Evolutionary conservation across 805 yeast species (phyloP).

Genomic region (Wilhelminamyces savonicus): DNA sequence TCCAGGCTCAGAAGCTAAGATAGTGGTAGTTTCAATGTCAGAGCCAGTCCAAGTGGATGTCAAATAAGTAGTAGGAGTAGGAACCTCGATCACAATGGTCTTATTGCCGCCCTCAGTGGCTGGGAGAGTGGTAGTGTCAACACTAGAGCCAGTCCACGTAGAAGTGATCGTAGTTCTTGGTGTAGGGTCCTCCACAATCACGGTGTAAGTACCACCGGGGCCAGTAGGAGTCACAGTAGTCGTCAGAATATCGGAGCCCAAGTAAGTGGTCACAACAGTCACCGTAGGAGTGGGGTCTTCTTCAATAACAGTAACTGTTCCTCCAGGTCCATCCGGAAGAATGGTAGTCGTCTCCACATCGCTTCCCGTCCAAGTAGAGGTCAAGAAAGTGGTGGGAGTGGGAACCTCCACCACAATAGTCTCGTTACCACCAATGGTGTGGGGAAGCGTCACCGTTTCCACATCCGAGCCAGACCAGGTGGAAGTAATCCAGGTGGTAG

Average conservation of each 20-base stretch:
- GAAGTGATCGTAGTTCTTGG: constrained; percentile 6
- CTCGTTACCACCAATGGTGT: constrained; percentile 2
- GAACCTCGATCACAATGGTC: constrained; percentile 11
- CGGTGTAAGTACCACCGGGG: constrained; percentile 12
- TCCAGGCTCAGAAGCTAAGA: constrained; percentile 10
- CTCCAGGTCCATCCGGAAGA: constrained; percentile 10
- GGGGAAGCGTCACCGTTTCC: constrained; percentile 2
- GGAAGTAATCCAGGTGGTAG: constrained; percentile 3
- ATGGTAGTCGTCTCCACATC: constrained; percentile 7
- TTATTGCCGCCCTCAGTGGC: constrained; percentile 6
- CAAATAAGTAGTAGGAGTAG: constrained; percentile 8
- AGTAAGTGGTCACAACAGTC: constrained; percentile 4
- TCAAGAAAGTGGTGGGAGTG: constrained; percentile 7
- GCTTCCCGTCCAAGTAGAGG: constrained; percentile 8
- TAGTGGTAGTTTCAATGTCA: constrained; percentile 7
- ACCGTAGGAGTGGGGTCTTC: constrained; percentile 8
- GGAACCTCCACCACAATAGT: constrained; percentile 4
- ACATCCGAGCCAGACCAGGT: constrained; percentile 6
- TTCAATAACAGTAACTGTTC: constrained; percentile 11
- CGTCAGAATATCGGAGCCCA: constrained; percentile 4
- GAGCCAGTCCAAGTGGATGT: constrained; percentile 9
- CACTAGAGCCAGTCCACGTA: constrained; percentile 9
- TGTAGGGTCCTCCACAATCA: constrained; percentile 15
- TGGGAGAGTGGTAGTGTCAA: constrained; percentile 3
- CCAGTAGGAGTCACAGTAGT: constrained; percentile 2